These are phyloP conservation scores for Clarireedia paspali DNA, from an alignment of 2,329 filamentous ascomycete genomes.

Conservation along the genomic window DNA sequence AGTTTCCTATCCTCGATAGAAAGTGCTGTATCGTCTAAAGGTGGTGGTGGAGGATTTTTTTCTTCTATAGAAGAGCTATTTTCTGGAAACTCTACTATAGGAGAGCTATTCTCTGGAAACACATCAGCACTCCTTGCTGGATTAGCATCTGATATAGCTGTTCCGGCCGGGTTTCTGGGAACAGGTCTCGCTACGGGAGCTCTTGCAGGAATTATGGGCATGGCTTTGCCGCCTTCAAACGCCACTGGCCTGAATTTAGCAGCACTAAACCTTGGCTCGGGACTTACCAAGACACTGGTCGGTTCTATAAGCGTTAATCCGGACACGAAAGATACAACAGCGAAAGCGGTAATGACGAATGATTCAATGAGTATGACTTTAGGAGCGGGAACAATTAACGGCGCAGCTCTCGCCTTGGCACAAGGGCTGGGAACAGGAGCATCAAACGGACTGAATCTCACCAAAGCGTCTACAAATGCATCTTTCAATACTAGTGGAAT, in stretches of 20 bases:
- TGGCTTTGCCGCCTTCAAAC: neutral
- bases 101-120: neutral
- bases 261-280: neutral
- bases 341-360: neutral
- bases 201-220: neutral
- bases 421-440: constrained; percentile 12
- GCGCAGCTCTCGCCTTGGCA: constrained; percentile 3
- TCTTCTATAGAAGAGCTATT: neutral
- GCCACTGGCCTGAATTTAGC: neutral
- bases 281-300: neutral
- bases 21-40: neutral
- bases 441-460: constrained; percentile 8
- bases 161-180: neutral
- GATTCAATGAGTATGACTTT: neutral
- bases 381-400: neutral
- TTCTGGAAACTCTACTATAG: neutral
- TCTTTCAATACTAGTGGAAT: constrained; percentile 8
- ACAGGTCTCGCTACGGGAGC: neutral
- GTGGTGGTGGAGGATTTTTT: neutral
- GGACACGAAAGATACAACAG: neutral
- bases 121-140: neutral
- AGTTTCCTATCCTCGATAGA: neutral
- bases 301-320: neutral
- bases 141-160: neutral
- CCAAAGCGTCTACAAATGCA: neutral